These are phyloP conservation scores for Meredithiella fracta DNA, from an alignment of 2,329 filamentous ascomycete species.

Conservation along the genomic window DNA sequence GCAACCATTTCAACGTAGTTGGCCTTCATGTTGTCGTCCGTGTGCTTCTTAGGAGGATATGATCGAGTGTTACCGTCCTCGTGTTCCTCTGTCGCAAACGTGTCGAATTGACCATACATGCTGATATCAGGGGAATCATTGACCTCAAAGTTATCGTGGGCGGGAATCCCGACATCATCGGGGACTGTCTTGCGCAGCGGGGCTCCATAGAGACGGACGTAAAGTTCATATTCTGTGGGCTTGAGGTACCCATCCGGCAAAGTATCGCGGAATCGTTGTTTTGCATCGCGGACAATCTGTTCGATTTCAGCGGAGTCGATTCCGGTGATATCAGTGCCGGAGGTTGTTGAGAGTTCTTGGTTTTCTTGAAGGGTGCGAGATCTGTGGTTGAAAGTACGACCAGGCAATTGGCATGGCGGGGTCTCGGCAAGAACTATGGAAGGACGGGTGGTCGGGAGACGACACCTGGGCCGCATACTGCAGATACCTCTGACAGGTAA, in stretches of 20 bases:
- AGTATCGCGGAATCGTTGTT: constrained; percentile 59
- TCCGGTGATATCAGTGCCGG: not conserved
- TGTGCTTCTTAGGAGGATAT: constrained; percentile 9
- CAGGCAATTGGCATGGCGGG: not conserved
- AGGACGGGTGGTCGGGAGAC: not conserved
- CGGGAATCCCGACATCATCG: constrained; percentile 40
- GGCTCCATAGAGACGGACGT: constrained; percentile 65
- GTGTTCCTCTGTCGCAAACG: constrained; percentile 5
- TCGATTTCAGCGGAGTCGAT: constrained; percentile 30
- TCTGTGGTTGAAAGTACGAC: not conserved
- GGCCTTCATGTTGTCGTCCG: constrained; percentile 1
- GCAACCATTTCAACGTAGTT: constrained; percentile 31
- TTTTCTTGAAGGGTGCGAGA: not conserved
- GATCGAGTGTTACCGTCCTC: constrained; percentile 4
- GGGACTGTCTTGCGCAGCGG: constrained; percentile 46
- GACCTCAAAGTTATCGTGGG: constrained; percentile 16
- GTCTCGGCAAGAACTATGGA: not conserved
- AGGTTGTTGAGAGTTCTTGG: not conserved
- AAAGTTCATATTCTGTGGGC: constrained; percentile 54
- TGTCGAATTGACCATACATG: constrained; percentile 3
- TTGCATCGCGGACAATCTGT: constrained; percentile 50
- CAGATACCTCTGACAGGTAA: constrained; percentile 1
- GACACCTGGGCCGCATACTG: not conserved
- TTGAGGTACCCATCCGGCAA: constrained; percentile 57
- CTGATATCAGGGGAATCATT: constrained; percentile 14